phyloP scores from a whole-genome alignment of 2,329 filamentous ascomycete species.

The Paecilomyces sp. region DNA sequence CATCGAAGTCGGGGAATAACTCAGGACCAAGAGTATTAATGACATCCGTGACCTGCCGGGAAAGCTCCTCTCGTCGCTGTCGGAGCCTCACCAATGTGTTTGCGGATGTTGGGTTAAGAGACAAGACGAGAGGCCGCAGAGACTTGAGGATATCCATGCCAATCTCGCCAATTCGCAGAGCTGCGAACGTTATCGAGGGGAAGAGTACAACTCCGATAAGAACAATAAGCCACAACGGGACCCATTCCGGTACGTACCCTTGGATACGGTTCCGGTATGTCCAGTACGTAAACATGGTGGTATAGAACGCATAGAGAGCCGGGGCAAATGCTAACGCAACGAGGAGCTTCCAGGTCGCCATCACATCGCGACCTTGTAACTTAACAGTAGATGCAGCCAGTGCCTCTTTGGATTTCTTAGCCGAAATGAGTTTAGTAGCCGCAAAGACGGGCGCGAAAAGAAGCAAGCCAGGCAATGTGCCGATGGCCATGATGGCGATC shows the following conservation, averaged over 20 bases:
- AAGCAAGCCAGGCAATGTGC: slow-evolving; percentile 76
- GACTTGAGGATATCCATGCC: slow-evolving; percentile 99
- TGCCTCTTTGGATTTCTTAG: slow-evolving; percentile 73
- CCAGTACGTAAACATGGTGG: slow-evolving; percentile 64
- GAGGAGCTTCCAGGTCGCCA: slow-evolving; percentile 89
- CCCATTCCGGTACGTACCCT: slow-evolving; percentile 71
- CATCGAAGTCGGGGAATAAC: slow-evolving; percentile 93
- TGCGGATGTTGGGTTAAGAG: slow-evolving; percentile 73
- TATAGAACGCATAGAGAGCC: slow-evolving; percentile 75
- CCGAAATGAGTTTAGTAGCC: slow-evolving; percentile 73
- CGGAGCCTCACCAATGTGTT: slow-evolving; percentile 78
- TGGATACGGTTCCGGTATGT: slow-evolving; percentile 74
- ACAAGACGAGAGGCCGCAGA: slow-evolving; percentile 76
- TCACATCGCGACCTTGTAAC: slow-evolving; percentile 78
- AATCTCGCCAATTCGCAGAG: slow-evolving; percentile 91
- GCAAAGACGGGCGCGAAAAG: slow-evolving; percentile 87
- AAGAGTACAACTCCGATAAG: slow-evolving; percentile 72
- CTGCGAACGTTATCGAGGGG: slow-evolving; percentile 82
- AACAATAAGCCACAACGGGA: slow-evolving; percentile 72
- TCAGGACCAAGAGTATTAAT: slow-evolving; percentile 95
- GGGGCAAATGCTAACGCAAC: slow-evolving; percentile 81
- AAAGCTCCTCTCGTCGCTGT: slow-evolving; percentile 63
- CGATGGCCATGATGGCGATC: slow-evolving; percentile 66
- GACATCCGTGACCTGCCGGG: slow-evolving; percentile 74
- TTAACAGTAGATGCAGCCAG: slow-evolving; percentile 83